phyloP scores from a whole-genome alignment of 1,284 basidiomycete genomes.

The Fereydounia khargensis region DNA sequence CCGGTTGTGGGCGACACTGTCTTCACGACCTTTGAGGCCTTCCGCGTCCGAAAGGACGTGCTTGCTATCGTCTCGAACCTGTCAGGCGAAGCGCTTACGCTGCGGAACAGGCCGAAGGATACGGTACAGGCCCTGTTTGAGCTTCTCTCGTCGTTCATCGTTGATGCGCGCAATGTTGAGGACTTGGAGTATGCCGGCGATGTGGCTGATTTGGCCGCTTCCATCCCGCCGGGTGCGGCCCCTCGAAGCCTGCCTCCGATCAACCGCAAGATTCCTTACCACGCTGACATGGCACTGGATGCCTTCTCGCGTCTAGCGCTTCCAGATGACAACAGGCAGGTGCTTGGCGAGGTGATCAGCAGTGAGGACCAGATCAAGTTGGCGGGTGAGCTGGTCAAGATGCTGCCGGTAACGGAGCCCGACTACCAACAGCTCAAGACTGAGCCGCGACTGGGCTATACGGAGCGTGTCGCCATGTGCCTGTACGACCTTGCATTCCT shows the following conservation, averaged over 20 bases:
- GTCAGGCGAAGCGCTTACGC: constrained; percentile 62
- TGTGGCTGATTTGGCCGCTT: constrained; percentile 19
- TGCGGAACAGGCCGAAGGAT: constrained; percentile 57
- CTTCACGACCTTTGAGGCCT: constrained; percentile 59
- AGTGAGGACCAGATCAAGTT: constrained; percentile 65
- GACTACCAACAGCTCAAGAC: constrained; percentile 73
- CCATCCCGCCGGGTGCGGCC: constrained; percentile 9
- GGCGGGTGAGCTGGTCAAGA: constrained; percentile 71
- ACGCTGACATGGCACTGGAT: constrained; percentile 76
- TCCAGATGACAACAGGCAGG: constrained; percentile 74
- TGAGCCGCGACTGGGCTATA: constrained; percentile 70
- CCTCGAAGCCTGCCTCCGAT: constrained; percentile 5
- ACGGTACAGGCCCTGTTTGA: constrained; percentile 66
- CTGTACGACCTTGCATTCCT: constrained; percentile 85
- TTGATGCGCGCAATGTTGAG: constrained; percentile 69
- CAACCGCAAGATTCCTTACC: constrained; percentile 60
- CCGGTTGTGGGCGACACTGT: no score
- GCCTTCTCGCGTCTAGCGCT: constrained; percentile 75
- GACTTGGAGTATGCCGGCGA: constrained; percentile 63
- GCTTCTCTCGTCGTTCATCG: constrained; percentile 72
- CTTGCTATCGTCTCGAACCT: constrained; percentile 73
- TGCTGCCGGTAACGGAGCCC: constrained; percentile 73
- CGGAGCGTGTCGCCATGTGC: constrained; percentile 74
- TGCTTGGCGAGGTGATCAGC: constrained; percentile 68
- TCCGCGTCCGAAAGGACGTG: constrained; percentile 74